Evolutionary conservation across 1,139 yeast species (phyloP).

Genomic region (Suhomyces choctaworum): DNA sequence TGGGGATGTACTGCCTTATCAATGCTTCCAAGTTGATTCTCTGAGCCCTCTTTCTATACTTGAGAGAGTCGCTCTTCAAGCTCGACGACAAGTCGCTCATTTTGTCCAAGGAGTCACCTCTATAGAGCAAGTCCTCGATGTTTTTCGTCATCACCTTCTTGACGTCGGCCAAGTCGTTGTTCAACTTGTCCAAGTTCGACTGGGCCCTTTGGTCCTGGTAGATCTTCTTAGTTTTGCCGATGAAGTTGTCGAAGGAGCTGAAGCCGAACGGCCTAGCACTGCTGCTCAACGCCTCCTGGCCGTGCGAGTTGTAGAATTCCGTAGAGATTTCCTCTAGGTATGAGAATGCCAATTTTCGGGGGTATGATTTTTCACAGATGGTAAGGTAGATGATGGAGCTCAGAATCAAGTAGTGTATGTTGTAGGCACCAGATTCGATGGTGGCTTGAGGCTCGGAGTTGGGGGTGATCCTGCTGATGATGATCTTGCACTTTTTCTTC

Average conservation of each 20-base stretch:
- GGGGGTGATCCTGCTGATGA: slow-evolving; percentile 74
- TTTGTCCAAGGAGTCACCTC: slow-evolving; percentile 92
- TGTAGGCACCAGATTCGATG: slow-evolving; percentile 72
- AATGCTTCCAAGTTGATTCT: slow-evolving; percentile 88
- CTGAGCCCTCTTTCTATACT: slow-evolving; percentile 87
- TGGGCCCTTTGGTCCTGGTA: slow-evolving; percentile 93
- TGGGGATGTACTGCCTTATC: slow-evolving; percentile 85
- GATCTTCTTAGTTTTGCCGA: slow-evolving; percentile 82
- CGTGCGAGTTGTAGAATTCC: slow-evolving; percentile 82
- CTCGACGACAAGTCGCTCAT: slow-evolving; percentile 88
- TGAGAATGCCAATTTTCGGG: slow-evolving; percentile 85
- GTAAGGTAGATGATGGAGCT: slow-evolving; percentile 72
- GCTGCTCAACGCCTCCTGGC: slow-evolving; percentile 62
- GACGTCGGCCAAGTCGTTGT: slow-evolving; percentile 88
- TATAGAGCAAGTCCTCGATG: slow-evolving; percentile 87
- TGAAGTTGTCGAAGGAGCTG: slow-evolving; percentile 78
- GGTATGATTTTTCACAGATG: slow-evolving; percentile 76
- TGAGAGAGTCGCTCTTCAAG: slow-evolving; percentile 78
- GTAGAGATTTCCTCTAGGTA: slow-evolving; percentile 78
- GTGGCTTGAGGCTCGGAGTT: slow-evolving; percentile 86
- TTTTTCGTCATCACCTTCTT: slow-evolving; percentile 94
- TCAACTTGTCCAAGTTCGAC: slow-evolving; percentile 79
- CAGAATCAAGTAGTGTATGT: slow-evolving; percentile 71
- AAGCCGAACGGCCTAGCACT: slow-evolving; percentile 85
- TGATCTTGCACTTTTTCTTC: slow-evolving; percentile 79